Conservation (phyloP, 495 filamentous ascomycete species). For the Daldinia childiae region DNA sequence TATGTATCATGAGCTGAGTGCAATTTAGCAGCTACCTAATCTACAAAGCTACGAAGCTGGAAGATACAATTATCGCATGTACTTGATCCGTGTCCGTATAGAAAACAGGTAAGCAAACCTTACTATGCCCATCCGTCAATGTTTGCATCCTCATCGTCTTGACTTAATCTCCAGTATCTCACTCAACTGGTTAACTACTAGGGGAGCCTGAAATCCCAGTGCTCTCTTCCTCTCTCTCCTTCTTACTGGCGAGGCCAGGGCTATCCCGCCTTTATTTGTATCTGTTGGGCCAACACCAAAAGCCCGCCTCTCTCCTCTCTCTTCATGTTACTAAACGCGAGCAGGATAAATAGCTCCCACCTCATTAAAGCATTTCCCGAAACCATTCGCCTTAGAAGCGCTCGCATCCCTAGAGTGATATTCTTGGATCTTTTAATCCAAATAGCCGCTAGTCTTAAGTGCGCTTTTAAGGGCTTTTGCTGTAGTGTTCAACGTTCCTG, state of each 20-base stretch:
- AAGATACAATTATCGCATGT: not conserved
- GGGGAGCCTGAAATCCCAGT: not conserved
- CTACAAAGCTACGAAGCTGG: not conserved
- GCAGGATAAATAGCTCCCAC: not conserved
- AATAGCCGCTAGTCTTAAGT: slow-evolving; percentile 12
- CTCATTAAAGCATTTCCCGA: not conserved
- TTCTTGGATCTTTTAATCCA: not conserved
- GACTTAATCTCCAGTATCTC: too few relatives aligned
- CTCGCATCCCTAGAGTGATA: not conserved
- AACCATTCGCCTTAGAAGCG: not conserved
- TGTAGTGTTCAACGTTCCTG: not conserved
- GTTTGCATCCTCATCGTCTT: not conserved
- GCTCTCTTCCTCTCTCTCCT: not conserved
- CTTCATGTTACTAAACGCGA: not conserved
- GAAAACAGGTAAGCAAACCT: not conserved
- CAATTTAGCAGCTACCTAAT: not conserved
- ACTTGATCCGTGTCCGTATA: not conserved
- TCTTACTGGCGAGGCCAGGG: not conserved
- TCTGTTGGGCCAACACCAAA: not conserved
- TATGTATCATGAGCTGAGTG: not conserved
- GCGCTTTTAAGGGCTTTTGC: not conserved
- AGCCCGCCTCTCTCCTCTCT: not conserved
- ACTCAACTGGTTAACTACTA: not conserved
- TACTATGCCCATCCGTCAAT: not conserved
- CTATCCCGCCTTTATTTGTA: not conserved